These are phyloP conservation scores for Biscogniauxia sp. DNA, from an alignment of 2,329 filamentous ascomycete species.

Conservation along the genomic window DNA sequence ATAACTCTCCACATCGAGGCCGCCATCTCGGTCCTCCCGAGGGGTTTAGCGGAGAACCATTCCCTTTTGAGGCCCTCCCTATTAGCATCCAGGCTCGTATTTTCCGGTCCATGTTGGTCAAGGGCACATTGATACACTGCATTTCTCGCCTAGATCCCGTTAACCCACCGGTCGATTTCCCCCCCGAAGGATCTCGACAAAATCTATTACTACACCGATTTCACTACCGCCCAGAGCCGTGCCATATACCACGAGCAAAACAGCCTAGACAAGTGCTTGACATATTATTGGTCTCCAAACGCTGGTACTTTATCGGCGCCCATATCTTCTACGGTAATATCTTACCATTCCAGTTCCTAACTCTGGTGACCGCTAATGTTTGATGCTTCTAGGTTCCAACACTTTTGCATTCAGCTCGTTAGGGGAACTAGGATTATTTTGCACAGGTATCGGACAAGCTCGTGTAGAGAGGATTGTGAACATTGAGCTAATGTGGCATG, in stretches of 20 bases:
- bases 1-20: neutral
- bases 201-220: constrained; percentile 38
- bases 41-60: constrained; percentile 11
- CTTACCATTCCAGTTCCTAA: too few relatives aligned
- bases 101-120: constrained; percentile 37
- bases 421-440: constrained; percentile 49
- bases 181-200: constrained; percentile 1
- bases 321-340: constrained; percentile 44
- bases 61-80: constrained; percentile 33
- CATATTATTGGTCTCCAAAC: constrained; percentile 39
- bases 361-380: too few relatives aligned
- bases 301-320: constrained; percentile 39
- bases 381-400: constrained; percentile 30
- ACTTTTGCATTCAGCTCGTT: constrained; percentile 53
- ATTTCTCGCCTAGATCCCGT: constrained; percentile 44
- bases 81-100: constrained; percentile 33
- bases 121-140: constrained; percentile 38
- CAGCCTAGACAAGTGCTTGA: constrained; percentile 38
- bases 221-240: constrained; percentile 31
- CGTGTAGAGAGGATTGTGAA: constrained; percentile 43
- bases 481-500: constrained; percentile 42
- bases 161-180: constrained; percentile 21
- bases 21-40: neutral
- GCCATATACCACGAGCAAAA: constrained; percentile 34
- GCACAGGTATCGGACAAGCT: constrained; percentile 37